Conservation (phyloP, 116 monocot species). For the Phalaenopsis hybrid region DNA sequence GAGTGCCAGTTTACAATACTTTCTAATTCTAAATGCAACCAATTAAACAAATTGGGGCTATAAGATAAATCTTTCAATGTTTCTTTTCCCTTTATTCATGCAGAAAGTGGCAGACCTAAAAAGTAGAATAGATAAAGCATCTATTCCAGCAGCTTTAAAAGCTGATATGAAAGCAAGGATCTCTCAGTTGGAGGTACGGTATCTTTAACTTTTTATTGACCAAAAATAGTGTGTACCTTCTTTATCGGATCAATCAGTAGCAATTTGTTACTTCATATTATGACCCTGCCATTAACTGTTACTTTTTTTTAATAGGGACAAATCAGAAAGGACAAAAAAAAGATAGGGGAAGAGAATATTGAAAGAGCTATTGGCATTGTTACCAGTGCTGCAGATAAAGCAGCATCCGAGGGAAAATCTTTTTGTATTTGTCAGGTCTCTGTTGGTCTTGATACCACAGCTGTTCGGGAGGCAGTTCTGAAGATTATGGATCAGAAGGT, state of each 20-base stretch:
- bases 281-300: background rate
- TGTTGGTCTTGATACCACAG: constrained; percentile 81
- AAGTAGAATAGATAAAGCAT: constrained; percentile 56
- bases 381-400: constrained; percentile 50
- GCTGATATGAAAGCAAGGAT: constrained; percentile 62
- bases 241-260: background rate
- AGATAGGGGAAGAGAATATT: constrained; percentile 66
- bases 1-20: background rate
- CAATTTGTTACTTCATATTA: background rate
- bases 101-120: constrained; percentile 88
- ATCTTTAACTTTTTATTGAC: background rate
- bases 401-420: constrained; percentile 66
- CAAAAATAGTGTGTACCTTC: constrained; percentile 7
- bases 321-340: constrained; percentile 73
- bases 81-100: constrained; percentile 3
- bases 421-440: constrained; percentile 66
- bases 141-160: constrained; percentile 78
- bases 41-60: background rate
- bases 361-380: constrained; percentile 65
- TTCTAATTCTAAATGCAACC: background rate
- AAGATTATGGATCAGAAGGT: constrained; percentile 78
- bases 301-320: constrained; percentile 30
- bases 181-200: constrained; percentile 57
- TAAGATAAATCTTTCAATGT: background rate
- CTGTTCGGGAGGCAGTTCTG: constrained; percentile 88